Evolutionary conservation across 1,284 basidiomycete genomes (phyloP).

Genomic region (Fomitopsis schrenkii): DNA sequence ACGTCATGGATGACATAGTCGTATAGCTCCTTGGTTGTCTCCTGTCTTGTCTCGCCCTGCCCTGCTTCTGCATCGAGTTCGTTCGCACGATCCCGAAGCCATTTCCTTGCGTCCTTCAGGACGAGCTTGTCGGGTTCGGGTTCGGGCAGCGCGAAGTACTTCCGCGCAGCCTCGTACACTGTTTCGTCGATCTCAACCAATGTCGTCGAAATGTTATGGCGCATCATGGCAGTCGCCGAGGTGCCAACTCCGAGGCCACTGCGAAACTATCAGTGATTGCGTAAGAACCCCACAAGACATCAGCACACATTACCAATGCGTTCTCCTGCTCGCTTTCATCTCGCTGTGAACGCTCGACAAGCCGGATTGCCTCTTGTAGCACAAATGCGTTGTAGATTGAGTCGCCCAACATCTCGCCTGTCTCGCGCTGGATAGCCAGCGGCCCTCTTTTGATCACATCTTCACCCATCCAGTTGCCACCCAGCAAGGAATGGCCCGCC

Average conservation of each 20-base stretch:
- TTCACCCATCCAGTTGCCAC: slow-evolving; percentile 79
- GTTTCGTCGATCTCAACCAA: slow-evolving; percentile 85
- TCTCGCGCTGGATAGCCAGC: slow-evolving; percentile 40
- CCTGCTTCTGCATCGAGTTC: slow-evolving; percentile 26
- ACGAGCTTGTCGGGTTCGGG: slow-evolving; percentile 54
- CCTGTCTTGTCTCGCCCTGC: not conserved
- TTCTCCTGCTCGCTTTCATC: slow-evolving; percentile 32
- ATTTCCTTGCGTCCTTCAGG: slow-evolving; percentile 72
- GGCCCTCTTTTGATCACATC: slow-evolving; percentile 39
- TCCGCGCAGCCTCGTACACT: slow-evolving; percentile 78
- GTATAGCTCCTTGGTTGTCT: slow-evolving; percentile 35
- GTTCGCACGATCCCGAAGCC: slow-evolving; percentile 44
- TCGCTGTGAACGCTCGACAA: slow-evolving; percentile 47
- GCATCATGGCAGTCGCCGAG: slow-evolving; percentile 67
- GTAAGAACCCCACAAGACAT: not conserved
- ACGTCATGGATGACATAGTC: slow-evolving; percentile 87
- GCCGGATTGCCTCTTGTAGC: slow-evolving; percentile 76
- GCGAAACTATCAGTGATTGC: slow-evolving; percentile 4
- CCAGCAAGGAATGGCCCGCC: slow-evolving; percentile 84
- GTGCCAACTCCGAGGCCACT: slow-evolving; percentile 87
- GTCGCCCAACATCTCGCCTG: slow-evolving; percentile 56
- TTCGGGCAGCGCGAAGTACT: slow-evolving; percentile 74
- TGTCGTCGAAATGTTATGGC: slow-evolving; percentile 65
- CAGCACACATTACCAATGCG: slow-evolving; percentile 68
- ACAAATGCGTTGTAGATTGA: slow-evolving; percentile 85